Evolutionary conservation across 228 moss, liverwort and hornwort genomes (phyloP).

Genomic region (Sphagnum magellanicum): DNA sequence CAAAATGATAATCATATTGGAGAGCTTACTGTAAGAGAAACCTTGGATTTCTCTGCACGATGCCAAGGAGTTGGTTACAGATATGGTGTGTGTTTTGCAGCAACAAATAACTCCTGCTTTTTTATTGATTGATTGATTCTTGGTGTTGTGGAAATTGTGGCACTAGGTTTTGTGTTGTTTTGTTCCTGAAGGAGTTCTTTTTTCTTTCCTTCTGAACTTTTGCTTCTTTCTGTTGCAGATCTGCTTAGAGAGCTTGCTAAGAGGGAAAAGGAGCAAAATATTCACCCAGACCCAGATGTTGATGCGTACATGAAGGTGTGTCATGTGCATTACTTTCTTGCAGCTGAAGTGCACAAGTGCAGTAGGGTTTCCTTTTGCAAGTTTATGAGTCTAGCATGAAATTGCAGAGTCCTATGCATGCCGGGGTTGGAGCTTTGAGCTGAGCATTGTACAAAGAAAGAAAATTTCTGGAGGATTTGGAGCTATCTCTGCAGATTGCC

Average conservation of each 20-base stretch:
- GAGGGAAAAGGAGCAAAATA: slow-evolving; percentile 61
- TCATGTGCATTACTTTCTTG: neutral
- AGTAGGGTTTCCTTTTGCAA: too few relatives aligned
- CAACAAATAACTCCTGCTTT: neutral
- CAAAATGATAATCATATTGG: slow-evolving; percentile 64
- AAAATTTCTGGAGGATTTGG: neutral
- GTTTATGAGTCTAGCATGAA: too few relatives aligned
- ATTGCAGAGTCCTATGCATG: too few relatives aligned
- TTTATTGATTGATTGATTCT: neutral
- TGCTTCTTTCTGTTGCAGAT: slow-evolving; percentile 11
- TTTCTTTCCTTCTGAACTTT: neutral
- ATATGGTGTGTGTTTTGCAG: slow-evolving; percentile 14
- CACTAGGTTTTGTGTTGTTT: neutral
- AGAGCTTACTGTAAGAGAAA: slow-evolving; percentile 66
- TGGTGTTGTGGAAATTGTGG: neutral
- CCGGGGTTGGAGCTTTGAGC: slow-evolving; percentile 15
- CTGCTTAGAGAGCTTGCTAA: slow-evolving; percentile 73
- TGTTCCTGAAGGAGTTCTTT: neutral
- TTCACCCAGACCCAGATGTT: slow-evolving; percentile 73
- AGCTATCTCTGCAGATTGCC: too few relatives aligned
- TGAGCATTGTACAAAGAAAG: slow-evolving; percentile 42
- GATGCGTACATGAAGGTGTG: slow-evolving; percentile 97
- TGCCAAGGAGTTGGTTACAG: slow-evolving; percentile 63
- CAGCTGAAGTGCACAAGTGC: too few relatives aligned
- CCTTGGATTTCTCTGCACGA: slow-evolving; percentile 58